A percentile compares a stretch with the other conserved stretches of the same genome.
Conservation (phyloP, 176 grass and related monocot genomes). For the Ampelocalamus luodianensis region DNA sequence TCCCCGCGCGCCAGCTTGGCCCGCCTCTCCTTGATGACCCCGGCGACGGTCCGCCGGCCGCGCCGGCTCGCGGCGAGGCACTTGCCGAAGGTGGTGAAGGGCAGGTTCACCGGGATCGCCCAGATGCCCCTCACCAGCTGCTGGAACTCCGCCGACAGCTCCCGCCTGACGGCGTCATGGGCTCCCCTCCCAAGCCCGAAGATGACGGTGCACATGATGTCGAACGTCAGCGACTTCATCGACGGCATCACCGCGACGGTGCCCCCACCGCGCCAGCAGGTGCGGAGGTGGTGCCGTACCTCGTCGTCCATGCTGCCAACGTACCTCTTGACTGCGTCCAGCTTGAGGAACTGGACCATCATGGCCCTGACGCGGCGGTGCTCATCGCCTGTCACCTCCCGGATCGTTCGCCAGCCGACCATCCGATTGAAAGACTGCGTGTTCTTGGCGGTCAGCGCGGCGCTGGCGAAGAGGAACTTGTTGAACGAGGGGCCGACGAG, state of each 20-base stretch:
- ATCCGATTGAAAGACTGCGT: conserved; percentile 27
- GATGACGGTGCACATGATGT: conserved; percentile 43
- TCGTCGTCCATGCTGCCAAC: conserved; percentile 41
- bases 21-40: conserved; percentile 20
- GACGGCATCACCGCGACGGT: conserved; percentile 44
- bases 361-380: conserved; percentile 43
- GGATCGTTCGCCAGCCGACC: conserved; percentile 19
- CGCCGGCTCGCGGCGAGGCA: conserved; percentile 48
- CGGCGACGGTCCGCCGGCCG: background rate
- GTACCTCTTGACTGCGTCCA: conserved; percentile 35
- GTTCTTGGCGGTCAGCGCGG: background rate
- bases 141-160: conserved; percentile 40
- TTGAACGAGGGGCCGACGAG: conserved; percentile 21
- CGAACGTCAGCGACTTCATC: conserved; percentile 54
- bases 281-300: conserved; percentile 36
- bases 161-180: background rate
- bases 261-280: background rate
- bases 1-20: conserved; percentile 1
- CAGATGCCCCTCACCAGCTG: conserved; percentile 39
- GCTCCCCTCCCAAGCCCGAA: conserved; percentile 24
- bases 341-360: conserved; percentile 42
- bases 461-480: conserved; percentile 49
- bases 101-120: conserved; percentile 41
- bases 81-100: conserved; percentile 38
- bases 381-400: conserved; percentile 38